Evolutionary conservation across 108 stramenopile species (phyloP).

Genomic region (Nannochloropsis oceanica): DNA sequence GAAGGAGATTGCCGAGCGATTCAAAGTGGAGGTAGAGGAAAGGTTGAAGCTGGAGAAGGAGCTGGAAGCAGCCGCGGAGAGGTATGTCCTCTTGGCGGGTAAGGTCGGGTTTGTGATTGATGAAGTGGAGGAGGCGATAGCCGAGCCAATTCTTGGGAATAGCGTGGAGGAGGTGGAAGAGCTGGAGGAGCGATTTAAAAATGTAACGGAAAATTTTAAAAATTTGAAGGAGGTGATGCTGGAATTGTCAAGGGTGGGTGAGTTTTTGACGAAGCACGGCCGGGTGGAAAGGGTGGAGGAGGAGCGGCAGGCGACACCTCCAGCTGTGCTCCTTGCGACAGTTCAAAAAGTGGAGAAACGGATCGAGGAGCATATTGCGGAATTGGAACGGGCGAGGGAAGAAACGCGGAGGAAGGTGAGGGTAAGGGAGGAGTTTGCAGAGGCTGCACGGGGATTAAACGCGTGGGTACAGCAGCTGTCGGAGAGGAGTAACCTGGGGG

Average conservation of each 20-base stretch:
- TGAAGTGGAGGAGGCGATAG: background rate
- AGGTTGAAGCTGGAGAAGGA: background rate
- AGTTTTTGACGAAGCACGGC: background rate
- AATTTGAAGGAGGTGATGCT: background rate
- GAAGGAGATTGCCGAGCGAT: background rate
- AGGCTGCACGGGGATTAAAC: background rate
- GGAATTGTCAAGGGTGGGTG: background rate
- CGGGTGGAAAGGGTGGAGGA: background rate
- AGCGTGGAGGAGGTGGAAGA: slow-evolving; percentile 1
- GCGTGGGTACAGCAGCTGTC: background rate
- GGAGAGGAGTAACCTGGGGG: background rate
- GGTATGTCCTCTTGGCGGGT: background rate
- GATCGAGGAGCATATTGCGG: background rate
- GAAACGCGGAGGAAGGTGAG: background rate
- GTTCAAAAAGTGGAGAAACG: background rate
- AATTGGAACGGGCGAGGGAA: background rate
- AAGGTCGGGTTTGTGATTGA: background rate
- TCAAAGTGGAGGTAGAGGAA: background rate
- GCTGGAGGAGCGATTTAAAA: background rate
- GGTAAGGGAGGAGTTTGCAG: background rate
- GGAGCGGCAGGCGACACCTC: background rate
- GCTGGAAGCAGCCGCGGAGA: background rate
- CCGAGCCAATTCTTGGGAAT: background rate
- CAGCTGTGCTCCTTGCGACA: background rate
- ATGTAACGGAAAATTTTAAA: background rate